Conservation (phyloP, 306 rosid species). For the Pueraria montana region DNA sequence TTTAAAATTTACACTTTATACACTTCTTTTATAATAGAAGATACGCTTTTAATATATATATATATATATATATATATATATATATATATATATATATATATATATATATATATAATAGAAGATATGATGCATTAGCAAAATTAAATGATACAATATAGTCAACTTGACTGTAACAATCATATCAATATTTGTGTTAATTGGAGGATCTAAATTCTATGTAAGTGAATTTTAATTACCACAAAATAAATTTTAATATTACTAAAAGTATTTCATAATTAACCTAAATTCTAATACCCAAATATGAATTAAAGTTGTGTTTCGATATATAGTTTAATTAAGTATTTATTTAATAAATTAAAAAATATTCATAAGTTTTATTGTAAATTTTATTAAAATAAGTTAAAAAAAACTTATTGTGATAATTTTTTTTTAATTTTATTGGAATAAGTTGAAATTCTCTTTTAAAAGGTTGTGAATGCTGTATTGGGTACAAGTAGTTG, state of each 20-base stretch:
- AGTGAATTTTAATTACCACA: neutral
- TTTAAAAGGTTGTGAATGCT: neutral
- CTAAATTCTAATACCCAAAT: neutral
- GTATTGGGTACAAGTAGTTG: neutral
- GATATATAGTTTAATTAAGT: neutral
- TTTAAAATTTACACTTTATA: neutral
- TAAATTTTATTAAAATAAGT: no score
- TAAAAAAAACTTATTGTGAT: no score
- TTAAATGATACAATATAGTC: neutral
- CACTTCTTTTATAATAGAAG: neutral
- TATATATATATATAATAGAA: no score
- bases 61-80: no score
- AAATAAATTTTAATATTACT: neutral
- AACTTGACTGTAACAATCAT: neutral
- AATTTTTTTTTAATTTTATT: no score
- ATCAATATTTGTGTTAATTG: neutral
- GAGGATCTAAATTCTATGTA: neutral
- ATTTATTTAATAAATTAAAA: neutral
- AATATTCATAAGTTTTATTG: no score
- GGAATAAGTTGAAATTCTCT: no score
- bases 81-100: no score
- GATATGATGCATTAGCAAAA: neutral
- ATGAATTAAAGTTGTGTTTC: no score
- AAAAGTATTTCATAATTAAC: no score
- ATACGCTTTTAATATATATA: no score